Evolutionary conservation across 257 asterid species (phyloP), one percentile per base, ranked within the genome.

Genomic region (Echites panduratus): DNA sequence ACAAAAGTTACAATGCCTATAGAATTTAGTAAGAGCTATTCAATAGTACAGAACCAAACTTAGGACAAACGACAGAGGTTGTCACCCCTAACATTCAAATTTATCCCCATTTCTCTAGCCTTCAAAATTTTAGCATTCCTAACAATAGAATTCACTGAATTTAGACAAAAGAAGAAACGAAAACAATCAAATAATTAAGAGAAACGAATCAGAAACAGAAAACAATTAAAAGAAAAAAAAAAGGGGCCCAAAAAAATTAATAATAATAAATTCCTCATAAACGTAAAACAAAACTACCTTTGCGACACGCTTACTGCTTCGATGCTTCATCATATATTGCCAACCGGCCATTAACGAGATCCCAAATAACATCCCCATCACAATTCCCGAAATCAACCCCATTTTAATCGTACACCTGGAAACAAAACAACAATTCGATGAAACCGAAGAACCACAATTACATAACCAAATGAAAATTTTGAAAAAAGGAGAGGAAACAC

Each of bases 341-440:
- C 93, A 94, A 19, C 89, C 96, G 35, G 91, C 93, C 99, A 95
- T 90, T 77, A 92, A 74, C 57, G 83, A 95, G 85, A 95, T 86
- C 86, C 99, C 99, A 26, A 82, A 83, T 73, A 91, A 29, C 80
- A 87, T 88, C 79, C 97, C 98, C 95, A 83, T 85, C 85, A 91
- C 72, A 71, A 91, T 80, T 76, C 98, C 98, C 73, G 99, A 85
- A 70, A 91, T 76, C 82, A 94, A 82, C 75, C 99, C 98, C 99
- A 94, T 93, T 75, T 77, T 77, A 6, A 29, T 32, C 52, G 76
- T 68, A 20, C 43, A 14, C 48, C 52, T 58, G 35, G n/a, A 19
- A 44, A 32, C 6, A 43, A 57, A 66, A 4, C 8, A 45, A 65
- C 73, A 66, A 68, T 14, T 14, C 59, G 11, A 64, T 48, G 52